Evolutionary conservation across 768 basidiomycete species (phyloP).

Genomic region (Strobilomyces echinocephalus): DNA sequence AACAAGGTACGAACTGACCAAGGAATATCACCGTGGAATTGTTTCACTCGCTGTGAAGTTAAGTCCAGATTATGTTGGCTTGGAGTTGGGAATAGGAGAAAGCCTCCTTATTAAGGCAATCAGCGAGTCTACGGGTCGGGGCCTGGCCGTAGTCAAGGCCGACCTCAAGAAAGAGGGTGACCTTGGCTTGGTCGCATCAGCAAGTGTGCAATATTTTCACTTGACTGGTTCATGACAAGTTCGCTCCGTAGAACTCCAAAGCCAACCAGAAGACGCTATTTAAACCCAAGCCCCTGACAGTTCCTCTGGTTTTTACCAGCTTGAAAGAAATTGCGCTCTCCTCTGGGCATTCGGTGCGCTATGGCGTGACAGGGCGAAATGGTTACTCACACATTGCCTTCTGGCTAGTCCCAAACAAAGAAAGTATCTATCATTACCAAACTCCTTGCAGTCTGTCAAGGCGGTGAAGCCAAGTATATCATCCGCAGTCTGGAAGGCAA

Average conservation of each 20-base stretch:
- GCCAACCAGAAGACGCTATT: conserved; percentile 90
- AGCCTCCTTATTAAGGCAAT: conserved; percentile 93
- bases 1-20: conserved; percentile 63
- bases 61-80: conserved; percentile 90
- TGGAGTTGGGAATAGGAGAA: conserved; percentile 96
- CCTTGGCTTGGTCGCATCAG: conserved; percentile 95
- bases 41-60: conserved; percentile 44
- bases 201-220: conserved; percentile 27
- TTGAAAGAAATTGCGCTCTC: conserved; percentile 87
- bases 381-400: neutral
- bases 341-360: conserved; percentile 71
- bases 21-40: neutral
- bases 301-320: conserved; percentile 86
- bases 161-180: conserved; percentile 96
- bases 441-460: conserved; percentile 87
- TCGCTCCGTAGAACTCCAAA: conserved; percentile 72
- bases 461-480: conserved; percentile 92
- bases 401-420: conserved; percentile 78
- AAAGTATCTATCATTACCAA: conserved; percentile 95
- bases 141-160: conserved; percentile 72
- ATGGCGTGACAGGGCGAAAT: neutral
- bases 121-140: conserved; percentile 90
- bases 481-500: conserved; percentile 95
- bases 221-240: neutral
- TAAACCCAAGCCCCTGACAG: conserved; percentile 86